Percentiles rank a stretch among this genome's conserved stretches.
These are phyloP conservation scores for Clathrospora elynae DNA, from an alignment of 2,329 filamentous ascomycete species.

Conservation along the genomic window DNA sequence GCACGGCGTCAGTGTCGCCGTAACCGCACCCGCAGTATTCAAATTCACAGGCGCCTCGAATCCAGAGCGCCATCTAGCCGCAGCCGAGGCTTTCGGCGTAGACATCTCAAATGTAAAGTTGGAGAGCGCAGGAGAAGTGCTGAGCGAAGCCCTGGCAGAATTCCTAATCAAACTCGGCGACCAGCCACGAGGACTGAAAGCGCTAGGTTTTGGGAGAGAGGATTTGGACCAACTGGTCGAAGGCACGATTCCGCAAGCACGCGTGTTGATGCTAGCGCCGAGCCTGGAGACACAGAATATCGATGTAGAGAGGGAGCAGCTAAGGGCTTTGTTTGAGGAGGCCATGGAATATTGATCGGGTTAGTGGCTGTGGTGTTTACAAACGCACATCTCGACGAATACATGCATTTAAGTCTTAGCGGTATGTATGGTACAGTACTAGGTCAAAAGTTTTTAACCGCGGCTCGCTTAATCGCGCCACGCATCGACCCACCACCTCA, in stretches of 20 bases:
- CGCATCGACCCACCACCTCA: too few species aligned
- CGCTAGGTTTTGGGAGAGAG: conserved; percentile 74
- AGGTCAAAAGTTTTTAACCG: too few species aligned
- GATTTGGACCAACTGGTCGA: conserved; percentile 87
- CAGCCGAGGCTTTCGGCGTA: conserved; percentile 88
- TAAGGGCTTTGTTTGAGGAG: conserved; percentile 55
- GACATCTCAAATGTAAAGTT: conserved; percentile 86
- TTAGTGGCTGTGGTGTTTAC: too few species aligned
- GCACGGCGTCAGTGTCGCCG: conserved; percentile 92
- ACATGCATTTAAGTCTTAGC: too few species aligned
- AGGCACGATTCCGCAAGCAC: conserved; percentile 88
- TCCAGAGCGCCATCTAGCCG: conserved; percentile 86
- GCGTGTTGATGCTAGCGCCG: conserved; percentile 91
- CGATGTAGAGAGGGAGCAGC: conserved; percentile 56
- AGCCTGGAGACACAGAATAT: conserved; percentile 62
- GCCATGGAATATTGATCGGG: conserved; percentile 49
- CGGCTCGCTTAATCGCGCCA: too few species aligned
- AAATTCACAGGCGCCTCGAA: conserved; percentile 90
- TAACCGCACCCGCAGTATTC: conserved; percentile 92
- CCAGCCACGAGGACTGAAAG: conserved; percentile 84
- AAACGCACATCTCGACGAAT: too few species aligned
- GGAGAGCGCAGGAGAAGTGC: conserved; percentile 86
- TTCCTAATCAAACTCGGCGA: conserved; percentile 86
- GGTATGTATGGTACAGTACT: too few species aligned
- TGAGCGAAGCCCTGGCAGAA: conserved; percentile 78